Evolutionary conservation across 1,139 yeast genomes (phyloP).

Genomic region (Suhomyces bolitotheri): DNA sequence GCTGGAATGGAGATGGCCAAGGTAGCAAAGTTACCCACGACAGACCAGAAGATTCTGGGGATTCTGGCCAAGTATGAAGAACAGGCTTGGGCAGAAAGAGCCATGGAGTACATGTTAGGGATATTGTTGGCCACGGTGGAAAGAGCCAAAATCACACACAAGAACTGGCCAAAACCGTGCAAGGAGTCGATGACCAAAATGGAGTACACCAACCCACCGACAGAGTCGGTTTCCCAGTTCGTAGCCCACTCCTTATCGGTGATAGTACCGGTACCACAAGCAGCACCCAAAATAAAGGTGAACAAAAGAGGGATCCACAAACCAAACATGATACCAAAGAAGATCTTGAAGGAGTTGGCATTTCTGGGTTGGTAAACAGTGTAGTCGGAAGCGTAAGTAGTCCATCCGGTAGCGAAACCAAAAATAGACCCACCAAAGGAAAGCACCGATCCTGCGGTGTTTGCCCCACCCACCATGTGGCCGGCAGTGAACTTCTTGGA

Average conservation of each 20-base stretch:
- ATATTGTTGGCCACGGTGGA: constrained; percentile 88
- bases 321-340: constrained; percentile 63
- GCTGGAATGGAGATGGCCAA: constrained; percentile 90
- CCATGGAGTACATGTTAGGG: constrained; percentile 91
- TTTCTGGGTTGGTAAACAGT: constrained; percentile 78
- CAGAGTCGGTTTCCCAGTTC: constrained; percentile 52
- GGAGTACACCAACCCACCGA: constrained; percentile 83
- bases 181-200: constrained; percentile 76
- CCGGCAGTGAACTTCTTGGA: constrained; percentile 59
- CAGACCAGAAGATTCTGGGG: constrained; percentile 83
- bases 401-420: constrained; percentile 96
- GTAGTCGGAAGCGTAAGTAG: constrained; percentile 89
- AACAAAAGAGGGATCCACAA: constrained; percentile 67
- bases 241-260: constrained; percentile 50
- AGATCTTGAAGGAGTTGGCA: constrained; percentile 58
- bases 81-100: constrained; percentile 79
- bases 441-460: constrained; percentile 73
- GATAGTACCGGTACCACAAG: constrained; percentile 68
- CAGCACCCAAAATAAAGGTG: constrained; percentile 83
- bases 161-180: constrained; percentile 87
- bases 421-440: constrained; percentile 83
- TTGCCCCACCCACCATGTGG: constrained; percentile 48
- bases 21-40: constrained; percentile 70
- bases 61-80: constrained; percentile 70
- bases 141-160: constrained; percentile 77